A percentile compares a stretch with the other conserved stretches of the same genome.
phyloP scores from a whole-genome alignment of 495 filamentous ascomycete genomes.

The Hyphodiscus hymeniophilus region DNA sequence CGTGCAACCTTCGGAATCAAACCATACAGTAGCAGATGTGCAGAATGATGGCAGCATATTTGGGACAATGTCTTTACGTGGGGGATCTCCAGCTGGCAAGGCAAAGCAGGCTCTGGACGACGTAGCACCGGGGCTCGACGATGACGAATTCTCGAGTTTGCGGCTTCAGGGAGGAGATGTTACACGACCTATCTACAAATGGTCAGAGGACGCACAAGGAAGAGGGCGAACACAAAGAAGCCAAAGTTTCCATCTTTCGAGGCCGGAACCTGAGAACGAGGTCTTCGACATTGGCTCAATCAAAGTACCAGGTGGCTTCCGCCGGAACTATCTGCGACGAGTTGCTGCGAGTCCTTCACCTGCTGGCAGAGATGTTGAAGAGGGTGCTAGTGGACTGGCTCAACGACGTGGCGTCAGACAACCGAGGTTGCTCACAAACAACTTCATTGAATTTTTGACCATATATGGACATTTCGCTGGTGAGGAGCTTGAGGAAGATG shows the following conservation, averaged over 20 bases:
- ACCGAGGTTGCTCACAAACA: constrained; percentile 70
- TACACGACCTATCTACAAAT: constrained; percentile 87
- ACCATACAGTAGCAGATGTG: constrained; percentile 3
- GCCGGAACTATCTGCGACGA: constrained; percentile 76
- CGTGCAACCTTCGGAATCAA: constrained; percentile 52
- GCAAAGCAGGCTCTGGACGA: constrained; percentile 38
- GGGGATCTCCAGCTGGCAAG: constrained; percentile 34
- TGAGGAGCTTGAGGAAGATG: constrained; percentile 91
- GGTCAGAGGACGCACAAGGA: constrained; percentile 74
- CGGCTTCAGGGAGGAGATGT: constrained; percentile 89
- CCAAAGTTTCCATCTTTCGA: constrained; percentile 71
- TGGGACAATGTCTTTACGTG: constrained; percentile 15
- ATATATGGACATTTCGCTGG: constrained; percentile 96
- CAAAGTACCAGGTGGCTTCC: constrained; percentile 86
- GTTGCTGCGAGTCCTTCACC: constrained; percentile 49
- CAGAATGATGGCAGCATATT: constrained; percentile 20
- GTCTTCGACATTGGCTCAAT: constrained; percentile 78
- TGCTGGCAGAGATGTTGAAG: constrained; percentile 33
- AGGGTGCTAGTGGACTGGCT: constrained; percentile 27
- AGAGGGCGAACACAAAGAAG: constrained; percentile 57
- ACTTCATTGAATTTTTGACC: constrained; percentile 90
- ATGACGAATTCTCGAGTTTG: constrained; percentile 87
- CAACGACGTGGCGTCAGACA: constrained; percentile 27
- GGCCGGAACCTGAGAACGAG: constrained; percentile 71
- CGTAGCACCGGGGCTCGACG: constrained; percentile 43